These are phyloP conservation scores for Yamadazyma takamatsuzukensis DNA, from an alignment of 805 yeast species.

Conservation along the genomic window DNA sequence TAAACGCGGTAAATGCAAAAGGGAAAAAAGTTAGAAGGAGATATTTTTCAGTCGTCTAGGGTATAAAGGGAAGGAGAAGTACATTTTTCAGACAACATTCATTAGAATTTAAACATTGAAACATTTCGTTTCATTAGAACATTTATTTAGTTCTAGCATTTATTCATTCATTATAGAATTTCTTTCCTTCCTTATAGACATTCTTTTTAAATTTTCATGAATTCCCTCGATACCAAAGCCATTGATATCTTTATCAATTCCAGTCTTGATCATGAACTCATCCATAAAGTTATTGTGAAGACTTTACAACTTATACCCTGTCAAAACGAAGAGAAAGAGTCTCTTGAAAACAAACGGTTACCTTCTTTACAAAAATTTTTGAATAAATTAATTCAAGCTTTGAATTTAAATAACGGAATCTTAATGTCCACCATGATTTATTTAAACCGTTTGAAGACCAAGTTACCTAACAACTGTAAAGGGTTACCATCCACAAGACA, in stretches of 20 bases:
- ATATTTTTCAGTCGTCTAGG: no score
- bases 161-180: background rate
- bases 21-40: no score
- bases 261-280: slow-evolving; percentile 73
- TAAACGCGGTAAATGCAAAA: no score
- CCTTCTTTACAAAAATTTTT: slow-evolving; percentile 77
- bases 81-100: no score
- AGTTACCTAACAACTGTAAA: slow-evolving; percentile 66
- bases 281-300: slow-evolving; percentile 61
- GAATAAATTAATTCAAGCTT: slow-evolving; percentile 65
- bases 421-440: slow-evolving; percentile 69
- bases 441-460: slow-evolving; percentile 55
- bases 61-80: no score
- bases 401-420: slow-evolving; percentile 79
- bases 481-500: slow-evolving; percentile 80
- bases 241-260: slow-evolving; percentile 53
- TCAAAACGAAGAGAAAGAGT: slow-evolving; percentile 25
- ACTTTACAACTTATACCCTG: slow-evolving; percentile 69
- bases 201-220: slow-evolving; percentile 4
- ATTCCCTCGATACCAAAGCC: slow-evolving; percentile 43
- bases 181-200: background rate
- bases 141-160: no score
- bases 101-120: no score
- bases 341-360: slow-evolving; percentile 33
- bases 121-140: slow-evolving; percentile 1